These are phyloP conservation scores for Blastobotrys serpentis DNA, from an alignment of 1,139 yeast genomes.

Conservation along the genomic window DNA sequence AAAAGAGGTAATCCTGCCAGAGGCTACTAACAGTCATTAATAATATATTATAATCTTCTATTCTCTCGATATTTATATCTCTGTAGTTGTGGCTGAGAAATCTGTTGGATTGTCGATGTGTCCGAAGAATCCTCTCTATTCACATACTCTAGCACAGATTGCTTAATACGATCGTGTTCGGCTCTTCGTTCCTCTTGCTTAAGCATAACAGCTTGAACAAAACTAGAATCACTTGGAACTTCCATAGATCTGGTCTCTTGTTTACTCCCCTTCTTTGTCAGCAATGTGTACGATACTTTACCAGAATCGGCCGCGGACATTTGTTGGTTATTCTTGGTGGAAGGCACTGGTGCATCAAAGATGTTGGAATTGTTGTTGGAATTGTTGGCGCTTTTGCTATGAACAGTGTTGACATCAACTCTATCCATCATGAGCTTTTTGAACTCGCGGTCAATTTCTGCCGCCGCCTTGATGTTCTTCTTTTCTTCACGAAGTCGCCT, in stretches of 20 bases:
- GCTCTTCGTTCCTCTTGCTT: constrained; percentile 27
- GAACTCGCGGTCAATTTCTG: constrained; percentile 40
- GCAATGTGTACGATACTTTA: constrained; percentile 24
- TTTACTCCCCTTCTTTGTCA: constrained; percentile 30
- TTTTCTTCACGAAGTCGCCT: constrained; percentile 17
- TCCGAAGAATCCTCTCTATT: constrained; percentile 19
- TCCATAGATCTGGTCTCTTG: constrained; percentile 25
- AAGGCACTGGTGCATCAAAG: constrained; percentile 39
- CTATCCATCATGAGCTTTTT: constrained; percentile 37
- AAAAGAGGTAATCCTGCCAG: too few species aligned
- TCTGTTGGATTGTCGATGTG: constrained; percentile 12
- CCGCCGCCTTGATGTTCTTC: constrained; percentile 31
- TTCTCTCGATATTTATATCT: constrained; percentile 10
- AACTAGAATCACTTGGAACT: constrained; percentile 32
- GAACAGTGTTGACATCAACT: constrained; percentile 20
- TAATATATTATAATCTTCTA: neutral
- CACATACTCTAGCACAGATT: constrained; percentile 30
- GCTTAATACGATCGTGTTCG: constrained; percentile 31
- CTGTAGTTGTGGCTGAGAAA: constrained; percentile 25
- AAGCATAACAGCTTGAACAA: constrained; percentile 28
- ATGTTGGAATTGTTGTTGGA: constrained; percentile 23
- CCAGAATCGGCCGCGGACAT: constrained; percentile 12
- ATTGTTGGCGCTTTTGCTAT: constrained; percentile 11
- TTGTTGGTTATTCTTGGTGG: constrained; percentile 15
- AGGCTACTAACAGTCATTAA: neutral